Conservation (phyloP, 106 monocot species). For the Phalaenopsis aphrodite region DNA sequence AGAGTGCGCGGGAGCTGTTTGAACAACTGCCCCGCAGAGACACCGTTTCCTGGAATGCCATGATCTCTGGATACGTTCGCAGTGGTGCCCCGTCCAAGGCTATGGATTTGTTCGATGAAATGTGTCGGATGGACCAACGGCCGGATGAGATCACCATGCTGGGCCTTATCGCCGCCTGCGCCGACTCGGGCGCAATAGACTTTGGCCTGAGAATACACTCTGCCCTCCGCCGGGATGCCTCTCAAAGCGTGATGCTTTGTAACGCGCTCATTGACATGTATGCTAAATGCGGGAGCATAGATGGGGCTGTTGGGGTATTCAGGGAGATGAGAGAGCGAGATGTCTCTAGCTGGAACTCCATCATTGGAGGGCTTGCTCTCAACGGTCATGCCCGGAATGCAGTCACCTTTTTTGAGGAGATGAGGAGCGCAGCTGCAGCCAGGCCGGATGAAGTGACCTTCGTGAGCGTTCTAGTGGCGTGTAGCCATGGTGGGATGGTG, state of each 20-base stretch:
- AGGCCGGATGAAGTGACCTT: constrained; percentile 61
- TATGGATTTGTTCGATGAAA: constrained; percentile 52
- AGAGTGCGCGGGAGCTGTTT: constrained; percentile 38
- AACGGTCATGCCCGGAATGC: constrained; percentile 36
- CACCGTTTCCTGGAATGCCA: constrained; percentile 67
- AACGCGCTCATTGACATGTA: constrained; percentile 86
- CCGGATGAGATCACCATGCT: constrained; percentile 57
- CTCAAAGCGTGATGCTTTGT: constrained; percentile 16
- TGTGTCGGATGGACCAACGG: constrained; percentile 21
- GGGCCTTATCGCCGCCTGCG: constrained; percentile 46
- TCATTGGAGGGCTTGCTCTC: constrained; percentile 51
- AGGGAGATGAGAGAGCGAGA: constrained; percentile 45
- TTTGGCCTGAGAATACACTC: constrained; percentile 31
- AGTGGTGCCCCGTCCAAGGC: constrained; percentile 21
- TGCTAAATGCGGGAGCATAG: constrained; percentile 72
- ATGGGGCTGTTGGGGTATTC: constrained; percentile 36
- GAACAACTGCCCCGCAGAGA: constrained; percentile 27
- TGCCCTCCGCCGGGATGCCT: constrained; percentile 6
- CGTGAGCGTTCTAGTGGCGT: constrained; percentile 42
- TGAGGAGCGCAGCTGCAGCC: constrained; percentile 21
- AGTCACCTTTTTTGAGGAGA: constrained; percentile 33
- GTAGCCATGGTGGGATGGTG: constrained; percentile 60
- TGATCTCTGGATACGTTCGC: constrained; percentile 47
- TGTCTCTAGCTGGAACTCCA: constrained; percentile 53
- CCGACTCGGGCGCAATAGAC: constrained; percentile 33